Evolutionary conservation across 2,329 filamentous ascomycete species (phyloP).

Genomic region (Claviceps pusilla): DNA sequence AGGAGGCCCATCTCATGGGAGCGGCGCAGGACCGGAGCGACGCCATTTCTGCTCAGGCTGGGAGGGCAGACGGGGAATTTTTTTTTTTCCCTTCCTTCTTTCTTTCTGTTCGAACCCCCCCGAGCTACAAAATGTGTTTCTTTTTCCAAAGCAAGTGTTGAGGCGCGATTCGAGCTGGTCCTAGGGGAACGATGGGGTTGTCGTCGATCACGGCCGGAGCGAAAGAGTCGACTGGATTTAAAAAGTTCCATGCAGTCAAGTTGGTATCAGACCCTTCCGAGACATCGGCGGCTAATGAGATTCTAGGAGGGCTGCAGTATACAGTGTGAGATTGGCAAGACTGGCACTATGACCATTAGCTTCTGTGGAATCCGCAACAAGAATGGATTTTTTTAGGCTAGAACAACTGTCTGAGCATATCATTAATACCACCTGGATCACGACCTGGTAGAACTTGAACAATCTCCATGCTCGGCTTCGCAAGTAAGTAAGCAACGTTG

Average conservation of each 20-base stretch:
- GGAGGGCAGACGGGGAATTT: background rate
- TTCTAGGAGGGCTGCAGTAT: background rate
- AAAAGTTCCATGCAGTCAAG: background rate
- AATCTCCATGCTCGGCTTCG: background rate
- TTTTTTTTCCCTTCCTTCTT: background rate
- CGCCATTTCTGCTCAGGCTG: constrained; percentile 21
- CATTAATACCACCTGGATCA: no score
- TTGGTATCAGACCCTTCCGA: background rate
- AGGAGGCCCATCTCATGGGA: constrained; percentile 22
- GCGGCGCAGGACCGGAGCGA: constrained; percentile 28
- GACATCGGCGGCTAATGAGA: background rate
- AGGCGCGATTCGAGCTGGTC: background rate
- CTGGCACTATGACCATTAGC: background rate
- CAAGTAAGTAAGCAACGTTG: background rate
- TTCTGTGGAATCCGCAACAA: background rate
- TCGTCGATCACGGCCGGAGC: background rate
- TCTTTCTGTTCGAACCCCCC: no score
- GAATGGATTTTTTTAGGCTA: background rate
- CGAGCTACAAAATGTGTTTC: background rate
- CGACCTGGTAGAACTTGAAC: background rate
- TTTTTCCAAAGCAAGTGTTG: background rate
- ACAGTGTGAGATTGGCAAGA: background rate
- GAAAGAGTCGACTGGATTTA: background rate
- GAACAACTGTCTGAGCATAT: no score
- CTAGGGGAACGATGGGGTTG: no score